Evolutionary conservation across 495 filamentous ascomycete genomes (phyloP).

Genomic region (Rusavskia elegans): DNA sequence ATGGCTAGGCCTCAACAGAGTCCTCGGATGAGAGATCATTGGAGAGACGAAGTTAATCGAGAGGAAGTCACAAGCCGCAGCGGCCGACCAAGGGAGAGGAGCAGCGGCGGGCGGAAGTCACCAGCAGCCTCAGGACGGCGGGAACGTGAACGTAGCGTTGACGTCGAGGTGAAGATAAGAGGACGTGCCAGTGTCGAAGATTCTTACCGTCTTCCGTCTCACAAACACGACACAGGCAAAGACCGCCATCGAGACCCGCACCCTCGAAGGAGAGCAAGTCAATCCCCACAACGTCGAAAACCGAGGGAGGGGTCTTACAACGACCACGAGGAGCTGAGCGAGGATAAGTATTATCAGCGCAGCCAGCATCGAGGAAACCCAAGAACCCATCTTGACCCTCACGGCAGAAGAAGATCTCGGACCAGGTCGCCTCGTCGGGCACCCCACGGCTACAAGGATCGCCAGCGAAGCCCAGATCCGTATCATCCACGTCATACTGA

Average conservation of each 20-base stretch:
- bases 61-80: constrained; percentile 15
- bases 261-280: background rate
- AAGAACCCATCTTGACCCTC: constrained; percentile 18
- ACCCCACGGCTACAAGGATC: constrained; percentile 6
- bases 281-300: constrained; percentile 1
- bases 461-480: constrained; percentile 8
- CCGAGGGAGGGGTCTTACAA: constrained; percentile 7
- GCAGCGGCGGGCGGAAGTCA: constrained; percentile 3
- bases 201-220: background rate
- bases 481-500: constrained; percentile 7
- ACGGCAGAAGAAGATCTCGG: constrained; percentile 24
- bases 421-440: constrained; percentile 26
- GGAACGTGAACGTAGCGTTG: constrained; percentile 2
- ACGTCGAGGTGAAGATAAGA: constrained; percentile 12
- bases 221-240: background rate
- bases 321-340: constrained; percentile 2
- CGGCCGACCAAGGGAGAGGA: background rate
- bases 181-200: constrained; percentile 9
- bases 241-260: background rate
- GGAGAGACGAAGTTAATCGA: constrained; percentile 30
- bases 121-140: constrained; percentile 3
- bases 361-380: constrained; percentile 14
- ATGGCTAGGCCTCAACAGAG: constrained; percentile 44
- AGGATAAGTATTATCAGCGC: background rate
- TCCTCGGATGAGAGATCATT: constrained; percentile 42